phyloP scores from a whole-genome alignment of 2,329 filamentous ascomycete species.

The Lanzia echinophila region DNA sequence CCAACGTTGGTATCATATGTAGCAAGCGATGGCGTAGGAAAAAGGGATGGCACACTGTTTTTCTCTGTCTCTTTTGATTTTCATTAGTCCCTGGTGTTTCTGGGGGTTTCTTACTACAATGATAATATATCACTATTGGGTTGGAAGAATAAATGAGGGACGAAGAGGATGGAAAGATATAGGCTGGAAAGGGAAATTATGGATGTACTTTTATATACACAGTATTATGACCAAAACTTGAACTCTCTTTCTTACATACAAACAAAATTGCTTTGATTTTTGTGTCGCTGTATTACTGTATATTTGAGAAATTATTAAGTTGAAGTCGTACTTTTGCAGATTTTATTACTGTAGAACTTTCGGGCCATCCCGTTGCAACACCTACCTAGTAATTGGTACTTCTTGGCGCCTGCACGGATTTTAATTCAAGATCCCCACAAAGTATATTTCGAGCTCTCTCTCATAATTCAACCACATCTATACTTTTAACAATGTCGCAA shows the following conservation, averaged over 20 bases:
- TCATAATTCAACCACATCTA: not conserved
- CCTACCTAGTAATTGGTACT: constrained; percentile 2
- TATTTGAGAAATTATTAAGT: not conserved
- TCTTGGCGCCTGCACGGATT: constrained; percentile 1
- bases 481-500: not conserved
- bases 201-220: constrained; percentile 9
- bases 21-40: constrained; percentile 8
- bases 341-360: not conserved
- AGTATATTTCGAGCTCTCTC: not conserved
- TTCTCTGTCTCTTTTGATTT: not conserved
- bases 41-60: not conserved
- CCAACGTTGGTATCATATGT: constrained; percentile 1
- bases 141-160: not conserved
- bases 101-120: not conserved
- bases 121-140: not conserved
- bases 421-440: not conserved
- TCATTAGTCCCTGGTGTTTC: not conserved
- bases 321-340: not conserved
- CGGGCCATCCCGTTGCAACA: constrained; percentile 7
- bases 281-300: no score
- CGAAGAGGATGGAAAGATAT: not conserved
- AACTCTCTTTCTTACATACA: no score
- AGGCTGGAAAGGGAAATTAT: not conserved
- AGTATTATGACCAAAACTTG: not conserved
- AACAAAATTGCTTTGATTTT: no score